Evolutionary conservation across 805 yeast species (phyloP).

Genomic region (Metschnikowia reukaufii): DNA sequence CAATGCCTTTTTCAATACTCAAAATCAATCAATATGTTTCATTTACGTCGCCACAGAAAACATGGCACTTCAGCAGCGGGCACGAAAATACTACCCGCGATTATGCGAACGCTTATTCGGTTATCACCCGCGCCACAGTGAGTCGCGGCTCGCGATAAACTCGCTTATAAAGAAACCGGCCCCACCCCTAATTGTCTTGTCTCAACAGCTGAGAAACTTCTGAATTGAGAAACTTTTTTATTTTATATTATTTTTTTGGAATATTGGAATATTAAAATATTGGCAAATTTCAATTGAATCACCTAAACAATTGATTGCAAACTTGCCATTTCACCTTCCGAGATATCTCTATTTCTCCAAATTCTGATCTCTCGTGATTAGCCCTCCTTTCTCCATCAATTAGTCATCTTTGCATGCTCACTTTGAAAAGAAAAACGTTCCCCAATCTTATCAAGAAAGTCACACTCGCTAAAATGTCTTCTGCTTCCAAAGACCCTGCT

Average conservation of each 20-base stretch:
- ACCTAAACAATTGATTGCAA: too few species aligned
- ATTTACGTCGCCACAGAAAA: too few species aligned
- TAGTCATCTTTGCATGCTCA: constrained; percentile 9
- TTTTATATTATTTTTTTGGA: too few species aligned
- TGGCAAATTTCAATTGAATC: background rate
- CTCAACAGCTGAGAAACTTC: background rate
- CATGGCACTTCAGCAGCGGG: too few species aligned
- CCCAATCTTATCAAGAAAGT: background rate
- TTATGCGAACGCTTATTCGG: background rate
- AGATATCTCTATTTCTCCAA: background rate
- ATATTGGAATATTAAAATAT: background rate
- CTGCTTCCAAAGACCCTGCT: constrained; percentile 18
- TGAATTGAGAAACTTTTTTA: too few species aligned
- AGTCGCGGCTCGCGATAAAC: background rate
- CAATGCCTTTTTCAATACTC: too few species aligned
- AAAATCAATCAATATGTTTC: too few species aligned
- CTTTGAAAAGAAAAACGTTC: background rate
- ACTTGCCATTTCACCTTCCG: too few species aligned
- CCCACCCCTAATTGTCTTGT: background rate
- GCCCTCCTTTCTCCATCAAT: background rate
- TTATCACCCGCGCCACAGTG: constrained; percentile 9
- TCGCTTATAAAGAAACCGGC: background rate
- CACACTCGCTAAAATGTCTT: constrained; percentile 11
- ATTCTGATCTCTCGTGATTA: background rate
- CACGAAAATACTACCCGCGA: too few species aligned